These are phyloP conservation scores for Fusarium sp. DNA, from an alignment of 2,329 filamentous ascomycete species.

Conservation along the genomic window DNA sequence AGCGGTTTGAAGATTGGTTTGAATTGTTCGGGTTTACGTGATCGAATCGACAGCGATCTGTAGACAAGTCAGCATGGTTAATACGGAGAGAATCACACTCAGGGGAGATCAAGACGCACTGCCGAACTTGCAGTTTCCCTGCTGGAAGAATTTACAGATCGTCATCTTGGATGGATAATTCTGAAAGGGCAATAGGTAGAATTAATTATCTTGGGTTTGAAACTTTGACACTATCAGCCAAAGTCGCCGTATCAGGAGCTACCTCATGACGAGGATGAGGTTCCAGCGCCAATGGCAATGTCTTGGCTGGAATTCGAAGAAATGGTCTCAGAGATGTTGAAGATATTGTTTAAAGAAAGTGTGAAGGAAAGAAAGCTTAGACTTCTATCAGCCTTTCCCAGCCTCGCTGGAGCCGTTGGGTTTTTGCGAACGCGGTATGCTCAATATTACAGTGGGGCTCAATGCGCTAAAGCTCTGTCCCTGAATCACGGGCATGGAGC, in stretches of 20 bases:
- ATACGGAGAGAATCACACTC: background rate
- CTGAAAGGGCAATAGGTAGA: background rate
- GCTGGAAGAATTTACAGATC: conserved; percentile 63
- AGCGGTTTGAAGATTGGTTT: conserved; percentile 64
- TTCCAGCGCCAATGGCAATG: background rate
- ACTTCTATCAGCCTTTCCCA: conserved; percentile 44
- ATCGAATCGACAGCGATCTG: conserved; percentile 67
- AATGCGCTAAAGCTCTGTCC: conserved; percentile 14
- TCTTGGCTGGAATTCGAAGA: background rate
- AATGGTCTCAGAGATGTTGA: background rate
- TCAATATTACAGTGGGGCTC: conserved; percentile 21
- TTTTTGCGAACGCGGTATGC: conserved; percentile 21
- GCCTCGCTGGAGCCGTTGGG: conserved; percentile 38
- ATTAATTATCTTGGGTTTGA: conserved; percentile 1
- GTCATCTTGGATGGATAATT: conserved; percentile 49
- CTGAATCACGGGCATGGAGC: background rate
- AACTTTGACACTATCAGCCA: conserved; percentile 25
- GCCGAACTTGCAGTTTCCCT: conserved; percentile 65
- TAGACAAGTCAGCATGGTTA: conserved; percentile 19
- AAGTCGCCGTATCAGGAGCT: conserved; percentile 28
- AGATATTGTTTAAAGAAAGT: conserved; percentile 7
- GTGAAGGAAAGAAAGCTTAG: conserved; percentile 14
- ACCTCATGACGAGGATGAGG: conserved; percentile 40
- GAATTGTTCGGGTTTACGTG: conserved; percentile 57
- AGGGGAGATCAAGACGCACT: conserved; percentile 53